These are phyloP conservation scores for Aspergillus bertholletiae DNA, from an alignment of 495 filamentous ascomycete genomes.

Conservation along the genomic window DNA sequence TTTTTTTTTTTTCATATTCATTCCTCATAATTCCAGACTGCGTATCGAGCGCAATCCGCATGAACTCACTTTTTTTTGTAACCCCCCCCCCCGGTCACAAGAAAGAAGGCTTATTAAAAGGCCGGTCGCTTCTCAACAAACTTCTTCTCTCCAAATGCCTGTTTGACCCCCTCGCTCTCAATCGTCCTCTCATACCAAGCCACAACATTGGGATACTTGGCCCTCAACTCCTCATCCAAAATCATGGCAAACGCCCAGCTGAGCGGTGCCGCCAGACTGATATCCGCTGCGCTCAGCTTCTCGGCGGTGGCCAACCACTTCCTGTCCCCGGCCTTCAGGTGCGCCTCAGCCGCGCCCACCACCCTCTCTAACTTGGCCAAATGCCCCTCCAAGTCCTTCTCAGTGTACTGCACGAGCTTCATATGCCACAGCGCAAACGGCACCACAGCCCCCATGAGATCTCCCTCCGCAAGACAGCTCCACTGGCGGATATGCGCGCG, in stretches of 20 bases:
- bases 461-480: conserved; percentile 44
- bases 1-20: not conserved
- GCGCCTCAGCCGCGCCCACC: not conserved
- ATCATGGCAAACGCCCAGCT: conserved; percentile 35
- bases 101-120: conserved; percentile 1
- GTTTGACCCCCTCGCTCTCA: conserved; percentile 45
- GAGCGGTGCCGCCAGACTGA: conserved; percentile 41
- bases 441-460: conserved; percentile 32
- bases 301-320: conserved; percentile 46
- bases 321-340: conserved; percentile 25
- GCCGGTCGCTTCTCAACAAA: conserved; percentile 40
- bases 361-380: conserved; percentile 38
- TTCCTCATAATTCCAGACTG: not conserved
- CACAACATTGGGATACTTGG: conserved; percentile 38
- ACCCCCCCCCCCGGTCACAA: no score
- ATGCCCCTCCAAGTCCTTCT: conserved; percentile 34
- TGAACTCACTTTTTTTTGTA: no score
- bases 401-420: conserved; percentile 29
- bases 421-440: conserved; percentile 32
- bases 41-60: no score
- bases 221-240: conserved; percentile 50
- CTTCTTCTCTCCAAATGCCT: conserved; percentile 43
- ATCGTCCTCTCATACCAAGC: conserved; percentile 42
- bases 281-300: conserved; percentile 51
- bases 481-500: conserved; percentile 50